Base-by-base conservation (phyloP, 495 filamentous ascomycete genomes). In the Penicillium nucicola region DNA sequence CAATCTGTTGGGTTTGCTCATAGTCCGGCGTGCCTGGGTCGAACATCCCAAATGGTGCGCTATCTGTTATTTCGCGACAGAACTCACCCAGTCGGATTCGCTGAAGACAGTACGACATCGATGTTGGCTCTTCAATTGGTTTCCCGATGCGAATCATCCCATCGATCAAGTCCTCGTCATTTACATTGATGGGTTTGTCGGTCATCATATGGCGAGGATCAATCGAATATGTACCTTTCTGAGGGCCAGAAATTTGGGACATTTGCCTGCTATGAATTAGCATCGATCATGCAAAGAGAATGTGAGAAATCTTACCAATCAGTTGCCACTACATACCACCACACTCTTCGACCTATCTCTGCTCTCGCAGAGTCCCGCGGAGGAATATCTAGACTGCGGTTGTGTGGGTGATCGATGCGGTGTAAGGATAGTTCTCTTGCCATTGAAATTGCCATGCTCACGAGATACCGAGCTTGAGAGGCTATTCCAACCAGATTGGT, bases 261-360 rank as follows among this genome's bases (percentile, higher is more conserved):
- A 75, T 54, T 25, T 74, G 54, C 76, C 73, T 74, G 19, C 33
- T 36, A 1, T n/a, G 3, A 2, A 23, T 44, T n/a, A 11, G 23
- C 17, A 45, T 13, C 20, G 13, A 42, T 42, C 4, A 3, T 23
- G 13, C 1, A 13, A 31, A 6, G 20, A 1, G 8, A 13, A 32
- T 33, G 25, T 25, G 31, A 13, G 10, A 43, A 45, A 14, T 52
- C 57, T 47, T 56, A 74, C 75, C 73, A 80, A 45, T 80, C 76
- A 12, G 70, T 68, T 12, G 61, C 66, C 13, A 64, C 68, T 2
- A 79, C 42, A 55, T 78, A 68, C 77, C 75, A 79, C 76, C 76
- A 79, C 5, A 77, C 57, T 38, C 77, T 65, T 34, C 76, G 50
- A 32, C 69, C 68, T 9, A 79, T 68, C 48, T 79, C 77, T 38